Evolutionary conservation across 2,329 filamentous ascomycete species (phyloP), one percentile per base, ranked within the genome.

Genomic region (Colletotrichum spinosum): DNA sequence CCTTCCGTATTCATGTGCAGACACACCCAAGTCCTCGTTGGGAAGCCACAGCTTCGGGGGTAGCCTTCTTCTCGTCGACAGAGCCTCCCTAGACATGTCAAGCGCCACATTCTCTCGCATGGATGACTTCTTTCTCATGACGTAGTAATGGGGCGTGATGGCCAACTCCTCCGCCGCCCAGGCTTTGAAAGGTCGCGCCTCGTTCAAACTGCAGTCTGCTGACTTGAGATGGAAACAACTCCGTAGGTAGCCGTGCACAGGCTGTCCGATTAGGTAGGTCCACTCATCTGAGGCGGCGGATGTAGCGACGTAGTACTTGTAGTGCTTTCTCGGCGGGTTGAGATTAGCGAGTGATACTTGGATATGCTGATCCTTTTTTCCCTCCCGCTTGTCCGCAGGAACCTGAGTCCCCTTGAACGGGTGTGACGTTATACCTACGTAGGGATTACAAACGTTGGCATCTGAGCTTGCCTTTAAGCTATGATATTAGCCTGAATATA

Each of bases 211-310:
- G 86, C 86, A 91, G 59, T 85, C 83, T 6, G 85, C 88, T 57
- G 86, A 88, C 73, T 92, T 92, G 52, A 92, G 80, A 71, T 91
- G 84, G 68, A 91, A 87, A 71, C 92, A 92, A 3, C 89, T 88
- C 9, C 88, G 82, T 1, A 92, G 78, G 67, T 91, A 92, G 1
- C 75, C 74, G n/a, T 83, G 79, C 11, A 92, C 78, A 2, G 61
- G 34, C 11, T 60, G 33, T 6, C 50, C 56, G 6, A 17, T 46
- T 0, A 55, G 56, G 6, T 42, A 8, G 10, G 50, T 60, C 56
- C 56, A 65, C 3, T 86, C 85, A 63, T 81, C 79, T 65, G 86
- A 82, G 1, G 86, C 86, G 2, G 72, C 65, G 0, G 79, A 54
- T 2, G 81, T 83, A 3, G 85, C 84, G 70, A 88, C 89, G 74